These are phyloP conservation scores for Cutaneotrichosporon spelunceum DNA, from an alignment of 1,284 basidiomycete genomes.

Conservation along the genomic window DNA sequence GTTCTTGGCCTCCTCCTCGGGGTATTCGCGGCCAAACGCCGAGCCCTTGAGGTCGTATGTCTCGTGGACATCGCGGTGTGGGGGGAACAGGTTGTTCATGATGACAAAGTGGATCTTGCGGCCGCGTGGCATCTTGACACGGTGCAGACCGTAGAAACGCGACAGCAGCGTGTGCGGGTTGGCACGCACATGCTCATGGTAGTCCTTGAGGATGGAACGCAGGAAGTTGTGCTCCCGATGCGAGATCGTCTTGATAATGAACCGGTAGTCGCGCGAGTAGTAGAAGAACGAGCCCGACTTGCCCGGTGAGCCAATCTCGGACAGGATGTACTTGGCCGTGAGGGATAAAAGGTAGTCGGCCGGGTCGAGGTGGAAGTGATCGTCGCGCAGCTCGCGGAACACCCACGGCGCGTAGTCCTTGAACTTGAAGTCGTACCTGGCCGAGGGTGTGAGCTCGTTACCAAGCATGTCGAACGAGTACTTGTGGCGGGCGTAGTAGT, in stretches of 20 bases:
- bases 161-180: conserved; percentile 94
- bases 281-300: conserved; percentile 99
- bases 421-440: conserved; percentile 83
- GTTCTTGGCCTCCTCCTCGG: conserved; percentile 73
- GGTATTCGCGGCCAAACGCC: conserved; percentile 81
- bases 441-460: conserved; percentile 94
- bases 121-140: conserved; percentile 91
- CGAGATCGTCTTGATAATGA: conserved; percentile 99
- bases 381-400: conserved; percentile 90
- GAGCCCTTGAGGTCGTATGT: conserved; percentile 97
- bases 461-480: conserved; percentile 99
- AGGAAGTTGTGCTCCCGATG: conserved; percentile 94
- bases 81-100: conserved; percentile 99
- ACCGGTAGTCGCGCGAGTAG: conserved; percentile 96
- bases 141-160: conserved; percentile 93
- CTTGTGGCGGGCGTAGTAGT: conserved; percentile 88
- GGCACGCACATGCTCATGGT: conserved; percentile 78
- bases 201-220: conserved; percentile 75
- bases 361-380: conserved; percentile 91
- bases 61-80: conserved; percentile 95
- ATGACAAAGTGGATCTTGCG: conserved; percentile 98
- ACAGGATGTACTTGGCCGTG: conserved; percentile 95
- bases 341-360: conserved; percentile 95
- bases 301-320: conserved; percentile 95
- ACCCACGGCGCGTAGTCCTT: conserved; percentile 99